Percentiles rank a stretch among this genome's conserved stretches.
phyloP scores from a whole-genome alignment of 1,284 basidiomycete species.

The Athelia psychrophila region DNA sequence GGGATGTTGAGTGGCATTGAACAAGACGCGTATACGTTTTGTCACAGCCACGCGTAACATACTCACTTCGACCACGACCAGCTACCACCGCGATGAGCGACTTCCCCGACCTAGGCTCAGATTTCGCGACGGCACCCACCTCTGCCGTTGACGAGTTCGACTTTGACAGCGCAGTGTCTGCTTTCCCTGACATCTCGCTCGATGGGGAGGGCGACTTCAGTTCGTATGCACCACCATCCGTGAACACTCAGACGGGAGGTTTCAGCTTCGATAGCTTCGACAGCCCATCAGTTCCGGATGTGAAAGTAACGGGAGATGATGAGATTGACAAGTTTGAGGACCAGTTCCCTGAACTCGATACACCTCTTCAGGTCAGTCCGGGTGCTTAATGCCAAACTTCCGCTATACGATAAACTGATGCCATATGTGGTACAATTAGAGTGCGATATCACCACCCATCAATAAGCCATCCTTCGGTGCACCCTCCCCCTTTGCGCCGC shows the following conservation, averaged over 20 bases:
- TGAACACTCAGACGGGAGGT: slow-evolving; percentile 16
- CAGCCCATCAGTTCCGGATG: slow-evolving; percentile 31
- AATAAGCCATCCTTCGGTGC: slow-evolving; percentile 37
- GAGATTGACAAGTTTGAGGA: slow-evolving; percentile 90
- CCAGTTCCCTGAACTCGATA: slow-evolving; percentile 86
- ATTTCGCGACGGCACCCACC: slow-evolving; percentile 1
- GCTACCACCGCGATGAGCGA: slow-evolving; percentile 23
- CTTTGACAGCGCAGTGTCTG: slow-evolving; percentile 74
- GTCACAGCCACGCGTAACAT: neutral
- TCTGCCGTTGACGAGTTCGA: slow-evolving; percentile 56
- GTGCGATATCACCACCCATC: neutral
- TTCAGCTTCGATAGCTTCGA: slow-evolving; percentile 56
- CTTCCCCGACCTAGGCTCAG: slow-evolving; percentile 24
- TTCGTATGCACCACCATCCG: slow-evolving; percentile 29
- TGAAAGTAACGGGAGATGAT: slow-evolving; percentile 84
- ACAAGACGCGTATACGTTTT: neutral
- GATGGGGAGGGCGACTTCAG: slow-evolving; percentile 59
- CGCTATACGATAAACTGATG: neutral
- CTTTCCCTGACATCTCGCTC: slow-evolving; percentile 84
- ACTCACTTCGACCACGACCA: neutral
- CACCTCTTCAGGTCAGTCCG: slow-evolving; percentile 41
- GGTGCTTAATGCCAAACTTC: neutral
- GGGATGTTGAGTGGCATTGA: slow-evolving; percentile 76
- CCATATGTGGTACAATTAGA: slow-evolving; percentile 1
- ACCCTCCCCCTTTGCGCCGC: slow-evolving; percentile 63